Percentiles rank a stretch among this genome's conserved stretches.
phyloP scores from a whole-genome alignment of 495 filamentous ascomycete genomes.

The Talaromyces borbonicus region DNA sequence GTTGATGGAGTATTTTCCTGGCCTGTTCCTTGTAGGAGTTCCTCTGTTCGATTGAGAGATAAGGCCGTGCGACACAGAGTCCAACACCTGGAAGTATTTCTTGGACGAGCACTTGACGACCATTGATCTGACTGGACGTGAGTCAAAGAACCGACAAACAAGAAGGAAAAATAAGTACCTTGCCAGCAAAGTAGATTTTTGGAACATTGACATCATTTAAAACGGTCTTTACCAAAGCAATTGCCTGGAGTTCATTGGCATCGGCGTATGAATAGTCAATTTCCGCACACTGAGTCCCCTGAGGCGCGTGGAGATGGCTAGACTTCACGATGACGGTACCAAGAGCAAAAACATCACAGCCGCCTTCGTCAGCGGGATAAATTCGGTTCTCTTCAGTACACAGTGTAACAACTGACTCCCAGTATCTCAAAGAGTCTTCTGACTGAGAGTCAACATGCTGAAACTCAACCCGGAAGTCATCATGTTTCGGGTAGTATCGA shows the following conservation, averaged over 20 bases:
- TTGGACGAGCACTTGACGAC: constrained; percentile 29
- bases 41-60: constrained; percentile 28
- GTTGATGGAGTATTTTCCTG: constrained; percentile 19
- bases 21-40: constrained; percentile 32
- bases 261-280: constrained; percentile 31
- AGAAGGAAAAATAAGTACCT: constrained; percentile 15
- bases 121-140: constrained; percentile 25
- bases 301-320: constrained; percentile 23
- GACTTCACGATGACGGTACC: constrained; percentile 39
- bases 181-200: constrained; percentile 30
- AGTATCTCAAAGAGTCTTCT: constrained; percentile 25
- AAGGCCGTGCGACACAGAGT: constrained; percentile 34
- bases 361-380: constrained; percentile 25
- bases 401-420: constrained; percentile 22
- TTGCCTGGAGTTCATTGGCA: constrained; percentile 30
- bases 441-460: constrained; percentile 24
- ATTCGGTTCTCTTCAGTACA: constrained; percentile 24
- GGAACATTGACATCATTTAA: constrained; percentile 27
- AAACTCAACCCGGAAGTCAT: constrained; percentile 23
- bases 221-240: constrained; percentile 20
- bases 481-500: constrained; percentile 21
- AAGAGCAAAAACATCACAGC: constrained; percentile 33
- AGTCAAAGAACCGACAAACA: constrained; percentile 5
- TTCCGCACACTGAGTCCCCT: constrained; percentile 3
- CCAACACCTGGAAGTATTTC: constrained; percentile 33